phyloP scores from a whole-genome alignment of 371 early-diverging fungal genomes.

The Actinomortierella wolfii region DNA sequence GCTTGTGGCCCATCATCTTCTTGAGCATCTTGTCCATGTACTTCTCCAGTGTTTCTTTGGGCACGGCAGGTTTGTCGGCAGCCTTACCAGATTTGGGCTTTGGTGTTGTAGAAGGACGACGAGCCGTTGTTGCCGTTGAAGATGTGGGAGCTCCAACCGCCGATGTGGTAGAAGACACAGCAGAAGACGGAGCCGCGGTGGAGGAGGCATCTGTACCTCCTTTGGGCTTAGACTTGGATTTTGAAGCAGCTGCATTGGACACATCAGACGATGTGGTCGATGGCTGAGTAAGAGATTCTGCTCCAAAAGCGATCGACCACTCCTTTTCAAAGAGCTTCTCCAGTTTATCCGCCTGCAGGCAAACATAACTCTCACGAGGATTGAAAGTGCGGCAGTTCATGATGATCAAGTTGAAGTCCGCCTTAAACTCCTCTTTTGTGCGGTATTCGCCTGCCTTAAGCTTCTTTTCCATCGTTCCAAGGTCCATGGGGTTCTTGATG shows the following conservation, averaged over 20 bases:
- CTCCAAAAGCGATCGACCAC: conserved; percentile 48
- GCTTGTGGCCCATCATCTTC: conserved; percentile 49
- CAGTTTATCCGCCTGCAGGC: conserved; percentile 52
- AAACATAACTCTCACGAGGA: conserved; percentile 53
- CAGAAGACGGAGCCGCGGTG: not conserved
- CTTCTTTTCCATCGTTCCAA: conserved; percentile 88
- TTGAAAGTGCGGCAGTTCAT: conserved; percentile 63
- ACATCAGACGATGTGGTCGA: not conserved
- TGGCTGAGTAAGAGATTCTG: not conserved
- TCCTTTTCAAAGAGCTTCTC: conserved; percentile 53
- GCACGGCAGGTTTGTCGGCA: conserved; percentile 7
- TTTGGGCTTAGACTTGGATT: conserved; percentile 17
- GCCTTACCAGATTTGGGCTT: conserved; percentile 28
- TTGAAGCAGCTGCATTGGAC: conserved; percentile 4
- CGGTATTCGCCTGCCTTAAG: conserved; percentile 49
- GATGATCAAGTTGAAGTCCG: conserved; percentile 64
- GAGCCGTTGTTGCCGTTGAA: not conserved
- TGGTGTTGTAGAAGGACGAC: conserved; percentile 18
- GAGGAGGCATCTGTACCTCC: conserved; percentile 14
- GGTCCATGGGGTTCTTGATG: conserved; percentile 97
- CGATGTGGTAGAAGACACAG: no score
- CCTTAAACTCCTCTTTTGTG: conserved; percentile 60
- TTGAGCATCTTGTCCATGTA: conserved; percentile 46
- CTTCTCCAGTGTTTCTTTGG: conserved; percentile 26
- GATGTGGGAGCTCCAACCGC: not conserved